phyloP scores from a whole-genome alignment of 2,329 filamentous ascomycete species.

The Talaromyces albobiverticillius region DNA sequence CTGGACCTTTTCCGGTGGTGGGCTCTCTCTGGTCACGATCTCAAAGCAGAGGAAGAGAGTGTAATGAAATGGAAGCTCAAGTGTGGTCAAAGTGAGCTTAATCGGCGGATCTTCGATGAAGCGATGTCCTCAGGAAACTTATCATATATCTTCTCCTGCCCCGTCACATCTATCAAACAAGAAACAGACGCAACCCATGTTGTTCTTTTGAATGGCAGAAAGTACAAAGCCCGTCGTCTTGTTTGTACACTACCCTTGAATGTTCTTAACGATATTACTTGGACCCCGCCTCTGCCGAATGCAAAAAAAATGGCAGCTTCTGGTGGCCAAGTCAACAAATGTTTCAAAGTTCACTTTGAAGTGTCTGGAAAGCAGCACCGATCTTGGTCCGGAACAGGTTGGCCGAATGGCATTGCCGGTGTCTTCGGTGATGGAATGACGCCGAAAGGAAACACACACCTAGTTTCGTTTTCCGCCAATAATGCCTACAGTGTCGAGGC shows the following conservation, averaged over 20 bases:
- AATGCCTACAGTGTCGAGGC: no score
- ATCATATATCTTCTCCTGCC: conserved; percentile 24
- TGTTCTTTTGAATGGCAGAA: neutral
- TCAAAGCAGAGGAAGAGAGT: conserved; percentile 24
- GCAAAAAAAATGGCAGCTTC: conserved; percentile 18
- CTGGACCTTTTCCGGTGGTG: conserved; percentile 22
- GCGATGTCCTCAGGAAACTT: conserved; percentile 21
- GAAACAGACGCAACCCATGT: neutral
- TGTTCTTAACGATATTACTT: conserved; percentile 19
- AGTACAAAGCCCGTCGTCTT: conserved; percentile 19
- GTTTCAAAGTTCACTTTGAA: conserved; percentile 22
- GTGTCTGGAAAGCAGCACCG: conserved; percentile 12
- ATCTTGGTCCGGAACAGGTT: conserved; percentile 15
- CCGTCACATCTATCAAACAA: conserved; percentile 17
- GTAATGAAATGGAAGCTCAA: conserved; percentile 28
- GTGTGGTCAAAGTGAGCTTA: conserved; percentile 27
- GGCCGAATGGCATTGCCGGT: conserved; percentile 14
- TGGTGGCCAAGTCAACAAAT: conserved; percentile 15
- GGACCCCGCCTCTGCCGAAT: conserved; percentile 18
- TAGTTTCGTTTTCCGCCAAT: no score
- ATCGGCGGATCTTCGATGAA: conserved; percentile 26
- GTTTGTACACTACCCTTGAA: conserved; percentile 27
- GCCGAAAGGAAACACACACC: conserved; percentile 5
- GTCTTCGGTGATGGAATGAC: conserved; percentile 19
- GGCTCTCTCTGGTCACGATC: conserved; percentile 18